Evolutionary conservation across 805 yeast genomes (phyloP).

Genomic region (Lipomyces sp.): DNA sequence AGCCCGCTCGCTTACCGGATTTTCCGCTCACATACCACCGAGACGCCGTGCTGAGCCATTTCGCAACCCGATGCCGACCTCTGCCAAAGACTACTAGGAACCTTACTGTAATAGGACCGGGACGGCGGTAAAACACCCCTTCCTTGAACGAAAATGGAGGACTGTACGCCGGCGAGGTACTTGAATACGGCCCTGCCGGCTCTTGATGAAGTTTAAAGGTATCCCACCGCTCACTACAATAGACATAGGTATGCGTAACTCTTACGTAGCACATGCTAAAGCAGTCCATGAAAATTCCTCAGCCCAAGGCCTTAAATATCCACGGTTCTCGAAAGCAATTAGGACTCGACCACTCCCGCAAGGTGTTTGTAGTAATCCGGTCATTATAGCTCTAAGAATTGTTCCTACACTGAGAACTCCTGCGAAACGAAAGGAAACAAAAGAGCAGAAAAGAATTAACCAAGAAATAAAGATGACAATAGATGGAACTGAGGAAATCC

Average conservation of each 20-base stretch:
- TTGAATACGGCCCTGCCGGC: conserved; percentile 4
- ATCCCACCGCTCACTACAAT: not conserved
- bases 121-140: not conserved
- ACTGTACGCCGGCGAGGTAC: not conserved
- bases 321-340: not conserved
- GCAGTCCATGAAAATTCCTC: conserved; percentile 1
- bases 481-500: conserved; percentile 9
- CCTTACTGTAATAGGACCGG: not conserved
- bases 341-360: conserved; percentile 8
- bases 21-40: not conserved
- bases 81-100: not conserved
- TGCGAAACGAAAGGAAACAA: conserved; percentile 5
- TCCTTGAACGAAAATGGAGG: conserved; percentile 2
- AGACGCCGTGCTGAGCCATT: too few relatives aligned
- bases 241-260: conserved; percentile 6
- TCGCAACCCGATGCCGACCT: conserved; percentile 4
- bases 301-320: conserved; percentile 5
- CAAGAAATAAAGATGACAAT: not conserved
- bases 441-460: not conserved
- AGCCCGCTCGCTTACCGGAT: not conserved
- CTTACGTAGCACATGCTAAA: not conserved
- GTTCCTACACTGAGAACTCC: conserved; percentile 7
- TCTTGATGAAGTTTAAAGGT: conserved; percentile 3
- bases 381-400: conserved; percentile 5
- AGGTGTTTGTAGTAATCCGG: conserved; percentile 5